phyloP scores from a whole-genome alignment of 192 early-diverging fungal species.

The Kickxella alabastrina region DNA sequence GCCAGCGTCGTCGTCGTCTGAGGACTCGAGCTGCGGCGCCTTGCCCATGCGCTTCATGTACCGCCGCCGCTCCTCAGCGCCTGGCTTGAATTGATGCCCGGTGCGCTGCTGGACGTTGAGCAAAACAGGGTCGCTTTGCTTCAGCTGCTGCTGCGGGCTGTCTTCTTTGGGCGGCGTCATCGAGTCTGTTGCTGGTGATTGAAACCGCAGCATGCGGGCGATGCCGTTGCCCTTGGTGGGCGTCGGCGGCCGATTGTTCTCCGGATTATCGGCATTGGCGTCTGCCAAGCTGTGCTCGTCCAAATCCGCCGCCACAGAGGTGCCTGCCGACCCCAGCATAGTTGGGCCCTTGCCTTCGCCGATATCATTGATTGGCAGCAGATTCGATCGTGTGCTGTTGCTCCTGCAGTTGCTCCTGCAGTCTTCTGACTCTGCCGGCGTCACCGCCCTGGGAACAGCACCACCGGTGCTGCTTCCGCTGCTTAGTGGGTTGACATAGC shows the following conservation, averaged over 20 bases:
- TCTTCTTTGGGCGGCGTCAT: conserved; percentile 6
- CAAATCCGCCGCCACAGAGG: conserved; percentile 44
- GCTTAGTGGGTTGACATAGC: conserved; percentile 43
- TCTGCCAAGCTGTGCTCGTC: conserved; percentile 48
- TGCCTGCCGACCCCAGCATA: conserved; percentile 40
- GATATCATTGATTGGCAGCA: neutral
- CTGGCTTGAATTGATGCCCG: conserved; percentile 34
- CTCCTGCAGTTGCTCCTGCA: too few relatives aligned
- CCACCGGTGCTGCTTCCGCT: neutral
- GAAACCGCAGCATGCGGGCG: conserved; percentile 40
- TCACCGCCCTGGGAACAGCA: neutral
- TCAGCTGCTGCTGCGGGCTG: conserved; percentile 26
- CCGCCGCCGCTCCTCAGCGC: conserved; percentile 43
- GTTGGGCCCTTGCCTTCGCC: conserved; percentile 2
- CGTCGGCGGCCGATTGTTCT: conserved; percentile 49
- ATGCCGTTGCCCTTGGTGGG: conserved; percentile 46
- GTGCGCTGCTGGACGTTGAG: conserved; percentile 49
- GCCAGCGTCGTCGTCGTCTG: conserved; percentile 2
- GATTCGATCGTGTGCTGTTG: conserved; percentile 1
- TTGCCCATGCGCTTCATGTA: conserved; percentile 44
- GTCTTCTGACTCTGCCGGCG: too few relatives aligned
- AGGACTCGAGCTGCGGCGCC: conserved; percentile 42
- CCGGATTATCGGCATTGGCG: conserved; percentile 50
- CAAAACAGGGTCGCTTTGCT: conserved; percentile 32
- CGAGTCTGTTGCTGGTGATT: neutral